Evolutionary conservation across 257 asterid species (phyloP), one percentile per base, ranked within the genome.

Genomic region (Euphrasia confusa): DNA sequence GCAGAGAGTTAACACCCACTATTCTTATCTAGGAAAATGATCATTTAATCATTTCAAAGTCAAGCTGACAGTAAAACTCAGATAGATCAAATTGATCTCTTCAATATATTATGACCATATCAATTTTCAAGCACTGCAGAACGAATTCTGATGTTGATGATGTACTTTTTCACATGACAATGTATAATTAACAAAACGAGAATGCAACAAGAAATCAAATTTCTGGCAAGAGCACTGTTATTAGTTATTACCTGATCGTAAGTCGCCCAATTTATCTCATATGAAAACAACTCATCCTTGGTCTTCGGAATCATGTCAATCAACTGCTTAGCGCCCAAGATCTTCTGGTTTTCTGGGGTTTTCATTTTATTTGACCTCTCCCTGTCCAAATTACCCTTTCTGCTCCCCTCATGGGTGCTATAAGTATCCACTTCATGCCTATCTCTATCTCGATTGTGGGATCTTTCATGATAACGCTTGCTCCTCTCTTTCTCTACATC

Each of bases 271-370:
- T 93, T 87, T 67, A 93, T 89, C 81, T 78, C 89, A 53, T 83
- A 93, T 2, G 99, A 82, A 61, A 93, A 93, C 73, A 93, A 72
- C 77, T 93, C 96, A 42, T 93, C 95, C 73, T 93, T 93, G 74
- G 97, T 89, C 90, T 85, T 93, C 18, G 99, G 99, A 64, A 93
- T 93, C 66, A 82, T 85, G 72, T 93, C 99, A 63, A 93, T 93
- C 88, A 93, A 76, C 83, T 89, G 95, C 61, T 89, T 93, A 42
- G 99, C 97, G 84, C 83, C 90, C 80, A 87, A 68, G 74, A 83
- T 88, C 81, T 89, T 93, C 80, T 80, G 86, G 57, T 84, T 93
- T 54, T 89, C 99, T 44, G 81, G 73, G 59, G 84, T 71, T 76
- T 75, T 83, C 63, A 67, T 76, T 72, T 80, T 89, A 57, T 79